Conservation (phyloP, 2,329 filamentous ascomycete species). For the Nemania abortiva region DNA sequence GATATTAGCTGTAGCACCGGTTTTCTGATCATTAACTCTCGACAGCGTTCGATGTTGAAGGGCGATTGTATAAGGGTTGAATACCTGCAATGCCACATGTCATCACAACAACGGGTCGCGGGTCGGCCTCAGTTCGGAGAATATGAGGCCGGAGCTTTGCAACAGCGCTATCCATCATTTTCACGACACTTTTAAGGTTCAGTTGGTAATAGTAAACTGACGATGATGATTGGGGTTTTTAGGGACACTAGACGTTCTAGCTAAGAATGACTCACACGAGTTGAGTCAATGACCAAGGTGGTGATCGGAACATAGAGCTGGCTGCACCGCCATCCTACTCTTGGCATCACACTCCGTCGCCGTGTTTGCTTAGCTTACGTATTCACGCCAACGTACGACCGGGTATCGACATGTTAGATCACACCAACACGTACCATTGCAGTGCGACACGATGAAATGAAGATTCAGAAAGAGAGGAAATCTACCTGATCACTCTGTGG, state of each 20-base stretch:
- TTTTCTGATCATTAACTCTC: not conserved
- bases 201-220: not conserved
- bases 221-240: not conserved
- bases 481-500: not conserved
- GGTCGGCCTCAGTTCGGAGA: conserved; percentile 33
- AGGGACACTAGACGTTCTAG: not conserved
- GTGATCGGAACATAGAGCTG: not conserved
- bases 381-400: not conserved
- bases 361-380: not conserved
- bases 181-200: not conserved
- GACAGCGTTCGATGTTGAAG: not conserved
- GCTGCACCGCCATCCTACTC: not conserved
- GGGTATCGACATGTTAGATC: not conserved
- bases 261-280: conserved; percentile 20
- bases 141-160: conserved; percentile 32
- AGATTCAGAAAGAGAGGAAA: not conserved
- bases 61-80: not conserved
- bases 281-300: conserved; percentile 10
- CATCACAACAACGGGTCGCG: conserved; percentile 49
- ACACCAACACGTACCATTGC: not conserved
- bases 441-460: not conserved
- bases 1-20: not conserved
- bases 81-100: conserved; percentile 50
- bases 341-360: not conserved
- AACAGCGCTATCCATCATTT: conserved; percentile 53